Evolutionary conservation across 257 asterid genomes (phyloP).

Genomic region (Datura wrightii): DNA sequence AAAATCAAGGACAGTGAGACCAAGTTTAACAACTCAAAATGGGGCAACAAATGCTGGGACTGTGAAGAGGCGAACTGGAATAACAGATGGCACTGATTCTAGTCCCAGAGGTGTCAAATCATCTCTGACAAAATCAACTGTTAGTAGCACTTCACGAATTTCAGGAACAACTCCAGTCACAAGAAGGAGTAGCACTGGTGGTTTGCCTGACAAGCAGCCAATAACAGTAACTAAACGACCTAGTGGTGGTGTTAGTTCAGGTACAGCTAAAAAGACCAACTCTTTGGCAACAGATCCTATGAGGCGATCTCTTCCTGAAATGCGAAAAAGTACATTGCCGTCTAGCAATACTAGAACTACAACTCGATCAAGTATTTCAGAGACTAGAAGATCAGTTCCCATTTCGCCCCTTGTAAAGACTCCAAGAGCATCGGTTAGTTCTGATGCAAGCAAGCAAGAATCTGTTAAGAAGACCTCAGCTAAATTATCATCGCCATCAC

Average conservation of each 20-base stretch:
- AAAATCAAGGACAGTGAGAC: constrained; percentile 45
- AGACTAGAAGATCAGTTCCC: constrained; percentile 64
- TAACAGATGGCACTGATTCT: constrained; percentile 44
- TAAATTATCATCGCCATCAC: constrained; percentile 61
- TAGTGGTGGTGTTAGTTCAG: constrained; percentile 42
- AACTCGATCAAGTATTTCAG: constrained; percentile 51
- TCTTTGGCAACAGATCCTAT: constrained; percentile 64
- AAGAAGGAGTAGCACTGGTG: constrained; percentile 88
- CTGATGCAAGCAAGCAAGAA: constrained; percentile 62
- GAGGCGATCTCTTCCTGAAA: constrained; percentile 81
- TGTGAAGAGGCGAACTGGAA: constrained; percentile 51
- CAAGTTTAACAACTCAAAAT: constrained; percentile 43
- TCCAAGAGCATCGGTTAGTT: constrained; percentile 70
- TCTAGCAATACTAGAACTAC: constrained; percentile 57
- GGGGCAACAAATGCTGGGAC: constrained; percentile 40
- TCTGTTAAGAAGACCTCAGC: constrained; percentile 52
- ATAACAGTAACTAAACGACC: constrained; percentile 51
- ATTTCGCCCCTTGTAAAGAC: constrained; percentile 63
- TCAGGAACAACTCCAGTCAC: constrained; percentile 58
- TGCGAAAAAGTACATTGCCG: constrained; percentile 59
- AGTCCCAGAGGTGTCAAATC: constrained; percentile 52
- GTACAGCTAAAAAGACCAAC: constrained; percentile 51
- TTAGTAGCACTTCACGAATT: constrained; percentile 66
- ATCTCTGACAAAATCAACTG: constrained; percentile 64
- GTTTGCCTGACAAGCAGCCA: constrained; percentile 75